Evolutionary conservation across 139 green algal genomes (phyloP).

Genomic region (Micractinium sp.): DNA sequence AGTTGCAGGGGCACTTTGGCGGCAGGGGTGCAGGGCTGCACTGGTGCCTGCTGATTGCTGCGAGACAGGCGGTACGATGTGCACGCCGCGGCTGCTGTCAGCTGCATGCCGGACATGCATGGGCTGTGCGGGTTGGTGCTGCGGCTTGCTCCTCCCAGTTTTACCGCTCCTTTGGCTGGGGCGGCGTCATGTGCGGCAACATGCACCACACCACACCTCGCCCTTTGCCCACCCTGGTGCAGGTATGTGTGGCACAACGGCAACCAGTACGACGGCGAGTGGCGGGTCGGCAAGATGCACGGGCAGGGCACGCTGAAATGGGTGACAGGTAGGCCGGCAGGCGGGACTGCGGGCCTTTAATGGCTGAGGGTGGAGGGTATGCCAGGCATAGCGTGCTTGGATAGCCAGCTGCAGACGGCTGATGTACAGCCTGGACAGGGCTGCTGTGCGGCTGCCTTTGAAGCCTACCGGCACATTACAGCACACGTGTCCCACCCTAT

Average conservation of each 20-base stretch:
- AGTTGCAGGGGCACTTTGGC: background rate
- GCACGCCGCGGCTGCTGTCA: background rate
- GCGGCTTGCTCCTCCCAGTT: background rate
- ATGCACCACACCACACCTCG: background rate
- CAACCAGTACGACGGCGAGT: slow-evolving; percentile 92
- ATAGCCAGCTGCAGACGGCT: background rate
- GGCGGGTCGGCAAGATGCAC: slow-evolving; percentile 68
- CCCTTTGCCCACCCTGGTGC: background rate
- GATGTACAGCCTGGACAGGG: background rate
- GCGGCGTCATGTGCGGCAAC: background rate
- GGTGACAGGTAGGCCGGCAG: slow-evolving; percentile 50
- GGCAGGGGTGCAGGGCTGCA: background rate
- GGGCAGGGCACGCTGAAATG: slow-evolving; percentile 74
- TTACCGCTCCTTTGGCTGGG: background rate
- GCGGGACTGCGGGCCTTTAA: background rate
- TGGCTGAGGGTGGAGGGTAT: no score
- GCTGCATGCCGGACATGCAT: background rate
- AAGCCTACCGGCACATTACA: background rate
- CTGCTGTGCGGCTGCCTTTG: background rate
- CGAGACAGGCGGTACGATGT: background rate
- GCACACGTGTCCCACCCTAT: slow-evolving; percentile 18
- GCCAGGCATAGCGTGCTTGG: background rate
- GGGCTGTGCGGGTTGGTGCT: background rate
- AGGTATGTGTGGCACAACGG: slow-evolving; percentile 80
- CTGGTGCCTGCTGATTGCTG: no score